Conservation (phyloP, 331 rosid species). For the Pyrus hybrid region DNA sequence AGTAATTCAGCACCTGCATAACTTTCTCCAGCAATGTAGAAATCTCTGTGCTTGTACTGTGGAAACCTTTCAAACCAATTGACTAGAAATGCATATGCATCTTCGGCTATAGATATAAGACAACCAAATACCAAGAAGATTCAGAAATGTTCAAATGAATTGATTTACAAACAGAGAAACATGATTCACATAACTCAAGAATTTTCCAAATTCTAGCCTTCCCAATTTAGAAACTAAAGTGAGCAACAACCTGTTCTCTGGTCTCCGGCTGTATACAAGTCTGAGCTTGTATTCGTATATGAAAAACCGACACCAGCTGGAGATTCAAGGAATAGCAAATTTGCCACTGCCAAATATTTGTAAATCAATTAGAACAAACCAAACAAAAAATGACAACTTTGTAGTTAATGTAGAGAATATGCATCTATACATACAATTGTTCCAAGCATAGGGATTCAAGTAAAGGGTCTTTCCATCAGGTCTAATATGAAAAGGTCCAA, state of each 20-base stretch:
- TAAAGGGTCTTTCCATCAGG: slow-evolving; percentile 79
- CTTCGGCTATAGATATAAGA: slow-evolving; percentile 64
- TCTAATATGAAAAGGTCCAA: slow-evolving; percentile 79
- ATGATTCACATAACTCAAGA: slow-evolving; percentile 2
- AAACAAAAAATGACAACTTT: background rate
- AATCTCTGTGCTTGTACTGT: slow-evolving; percentile 78
- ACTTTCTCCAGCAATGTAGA: slow-evolving; percentile 95
- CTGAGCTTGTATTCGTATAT: slow-evolving; percentile 61
- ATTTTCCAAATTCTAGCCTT: slow-evolving; percentile 10
- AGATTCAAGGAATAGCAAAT: slow-evolving; percentile 80
- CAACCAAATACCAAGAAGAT: slow-evolving; percentile 19
- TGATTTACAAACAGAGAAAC: slow-evolving; percentile 8
- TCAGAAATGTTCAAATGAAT: slow-evolving; percentile 1
- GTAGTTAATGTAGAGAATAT: background rate
- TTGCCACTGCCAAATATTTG: slow-evolving; percentile 63
- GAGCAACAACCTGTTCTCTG: slow-evolving; percentile 61
- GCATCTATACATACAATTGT: slow-evolving; percentile 48
- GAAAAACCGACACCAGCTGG: slow-evolving; percentile 99
- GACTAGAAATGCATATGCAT: slow-evolving; percentile 68
- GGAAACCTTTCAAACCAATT: slow-evolving; percentile 96
- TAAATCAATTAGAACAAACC: slow-evolving; percentile 2
- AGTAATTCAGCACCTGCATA: slow-evolving; percentile 59
- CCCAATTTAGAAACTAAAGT: slow-evolving; percentile 2
- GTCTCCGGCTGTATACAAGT: slow-evolving; percentile 77
- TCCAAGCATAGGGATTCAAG: slow-evolving; percentile 87